phyloP scores from a whole-genome alignment of 2,329 filamentous ascomycete species.

The Fusarium sarcochroum region DNA sequence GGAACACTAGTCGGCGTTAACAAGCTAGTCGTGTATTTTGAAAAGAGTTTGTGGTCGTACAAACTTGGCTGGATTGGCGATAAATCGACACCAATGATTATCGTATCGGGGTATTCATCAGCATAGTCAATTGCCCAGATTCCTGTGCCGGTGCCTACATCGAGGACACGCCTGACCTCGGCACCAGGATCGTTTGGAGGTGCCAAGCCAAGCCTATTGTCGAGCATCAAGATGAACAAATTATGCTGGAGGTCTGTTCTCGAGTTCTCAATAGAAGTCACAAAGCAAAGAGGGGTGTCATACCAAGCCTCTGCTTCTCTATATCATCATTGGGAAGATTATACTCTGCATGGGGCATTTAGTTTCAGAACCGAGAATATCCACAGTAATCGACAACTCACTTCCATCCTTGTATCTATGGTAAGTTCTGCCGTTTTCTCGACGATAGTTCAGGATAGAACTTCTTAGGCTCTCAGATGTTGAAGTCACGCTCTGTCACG shows the following conservation, averaged over 20 bases:
- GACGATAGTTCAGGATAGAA: conserved; percentile 38
- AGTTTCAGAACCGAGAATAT: background rate
- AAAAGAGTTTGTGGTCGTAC: background rate
- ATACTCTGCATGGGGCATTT: conserved; percentile 15
- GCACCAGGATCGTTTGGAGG: conserved; percentile 30
- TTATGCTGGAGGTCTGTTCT: conserved; percentile 35
- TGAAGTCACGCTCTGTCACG: conserved; percentile 16
- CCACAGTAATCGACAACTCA: background rate
- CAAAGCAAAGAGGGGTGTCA: accelerated
- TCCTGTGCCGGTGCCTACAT: conserved; percentile 41
- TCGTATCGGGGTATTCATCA: conserved; percentile 26
- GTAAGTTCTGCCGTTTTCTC: conserved; percentile 40
- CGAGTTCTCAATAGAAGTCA: background rate
- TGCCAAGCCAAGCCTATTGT: conserved; percentile 28
- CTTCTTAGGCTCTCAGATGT: conserved; percentile 33
- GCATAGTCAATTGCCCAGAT: conserved; percentile 42
- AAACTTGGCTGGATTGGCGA: conserved; percentile 40
- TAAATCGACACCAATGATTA: conserved; percentile 34
- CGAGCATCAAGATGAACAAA: conserved; percentile 31
- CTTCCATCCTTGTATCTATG: conserved; percentile 43
- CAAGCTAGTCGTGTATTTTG: too few species aligned
- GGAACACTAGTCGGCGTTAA: conserved; percentile 24
- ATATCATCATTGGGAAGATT: conserved; percentile 38
- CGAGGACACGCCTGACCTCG: conserved; percentile 30
- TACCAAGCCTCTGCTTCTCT: conserved; percentile 37